These are phyloP conservation scores for Candida sphagnicola DNA, from an alignment of 805 yeast genomes.

Conservation along the genomic window DNA sequence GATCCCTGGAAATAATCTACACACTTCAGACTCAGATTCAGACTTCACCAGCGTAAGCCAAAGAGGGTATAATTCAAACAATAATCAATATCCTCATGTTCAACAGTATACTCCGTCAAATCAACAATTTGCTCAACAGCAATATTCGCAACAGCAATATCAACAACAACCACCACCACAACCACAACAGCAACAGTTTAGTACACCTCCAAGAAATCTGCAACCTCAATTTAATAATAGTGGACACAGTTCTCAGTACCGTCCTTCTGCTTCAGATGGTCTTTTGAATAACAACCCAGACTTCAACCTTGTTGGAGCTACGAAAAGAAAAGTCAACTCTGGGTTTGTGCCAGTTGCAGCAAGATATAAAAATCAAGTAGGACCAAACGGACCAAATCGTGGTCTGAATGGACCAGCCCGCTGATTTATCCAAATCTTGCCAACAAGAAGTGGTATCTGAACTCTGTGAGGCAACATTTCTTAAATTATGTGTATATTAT, in stretches of 20 bases:
- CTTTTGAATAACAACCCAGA: slow-evolving; percentile 39
- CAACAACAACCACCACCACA: slow-evolving; percentile 11
- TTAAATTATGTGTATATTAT: no score
- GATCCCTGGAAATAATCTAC: background rate
- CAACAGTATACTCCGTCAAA: slow-evolving; percentile 8
- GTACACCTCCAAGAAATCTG: no score
- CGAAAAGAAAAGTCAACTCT: slow-evolving; percentile 17
- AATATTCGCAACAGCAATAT: slow-evolving; percentile 8
- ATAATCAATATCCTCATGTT: slow-evolving; percentile 13
- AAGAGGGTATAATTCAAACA: slow-evolving; percentile 36
- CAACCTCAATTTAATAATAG: no score
- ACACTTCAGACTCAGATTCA: slow-evolving; percentile 45
- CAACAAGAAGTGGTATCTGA: no score
- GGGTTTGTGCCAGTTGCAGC: slow-evolving; percentile 20
- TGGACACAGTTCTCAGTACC: no score
- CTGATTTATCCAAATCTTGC: no score
- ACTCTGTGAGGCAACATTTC: no score
- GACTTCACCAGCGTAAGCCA: slow-evolving; percentile 79
- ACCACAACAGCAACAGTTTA: slow-evolving; percentile 15
- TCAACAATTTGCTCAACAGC: slow-evolving; percentile 2
- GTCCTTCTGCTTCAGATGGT: slow-evolving; percentile 34
- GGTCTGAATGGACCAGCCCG: slow-evolving; percentile 3
- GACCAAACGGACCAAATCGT: slow-evolving; percentile 4
- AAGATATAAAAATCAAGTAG: slow-evolving; percentile 8
- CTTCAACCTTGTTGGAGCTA: slow-evolving; percentile 28